Base-by-base conservation (phyloP, 2,329 filamentous ascomycete species). In the Fusarium equiseti region DNA sequence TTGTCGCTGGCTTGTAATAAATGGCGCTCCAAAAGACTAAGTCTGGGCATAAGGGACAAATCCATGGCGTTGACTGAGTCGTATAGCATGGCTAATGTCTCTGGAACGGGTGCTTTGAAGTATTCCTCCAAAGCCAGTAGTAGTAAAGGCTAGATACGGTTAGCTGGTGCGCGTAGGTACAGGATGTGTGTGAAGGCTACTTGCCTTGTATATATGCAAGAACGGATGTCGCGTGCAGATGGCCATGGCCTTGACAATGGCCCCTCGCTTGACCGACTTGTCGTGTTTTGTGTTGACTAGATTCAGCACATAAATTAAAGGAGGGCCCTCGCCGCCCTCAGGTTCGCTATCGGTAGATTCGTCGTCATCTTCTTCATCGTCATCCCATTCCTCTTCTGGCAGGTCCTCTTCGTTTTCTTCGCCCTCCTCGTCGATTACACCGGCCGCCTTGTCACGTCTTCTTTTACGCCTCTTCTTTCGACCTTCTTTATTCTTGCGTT, bases 201-300 rank as follows among this genome's bases (percentile, higher is more conserved):
- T 72, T 79, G 92, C 92, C 88, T 99, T 99, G 84, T 99, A 99
- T 70, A 99, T 99, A 81, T 99, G 96, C 73, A 99, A 83, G 81
- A 99, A 99, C 5, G 96, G 95, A 84, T 99, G 96, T 45, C 96
- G 87, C 10, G 96, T 99, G 84, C 96, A 99, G 73, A 99, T 98
- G 31, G 96, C 96, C 96, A 99, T 99, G 44, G 96, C 94, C 79
- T 98, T 98, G 63, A 98, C 95, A 52, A 98, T 88, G 22, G 96
- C 96, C 63, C 96, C 96, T 87, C 96, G 91, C 82, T 96, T 97
- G 50, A 93, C 93, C 22, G 91, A 92, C 77, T 93, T 95, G 83
- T 99, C 96, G 79, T 97, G 94, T 81, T 98, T 98, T 10, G 95
- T 99, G 80, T 99, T 98, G 74, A 99, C 96, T 77, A 99, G 83